Base-by-base conservation (phyloP, 345 rosid species). In the Gossypium anomalum region DNA sequence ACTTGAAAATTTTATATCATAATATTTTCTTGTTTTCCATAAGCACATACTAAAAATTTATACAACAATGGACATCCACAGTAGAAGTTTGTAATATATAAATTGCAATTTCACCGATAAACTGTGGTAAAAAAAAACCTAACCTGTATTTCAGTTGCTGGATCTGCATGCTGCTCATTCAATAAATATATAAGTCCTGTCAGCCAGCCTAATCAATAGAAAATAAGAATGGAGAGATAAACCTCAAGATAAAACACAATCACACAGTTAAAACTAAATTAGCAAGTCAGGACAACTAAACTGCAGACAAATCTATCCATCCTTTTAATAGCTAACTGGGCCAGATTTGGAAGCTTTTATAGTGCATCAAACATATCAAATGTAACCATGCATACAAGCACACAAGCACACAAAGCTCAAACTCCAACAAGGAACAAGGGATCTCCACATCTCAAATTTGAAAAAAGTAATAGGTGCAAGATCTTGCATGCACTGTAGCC, bases 81-180 rank as follows among this genome's bases (percentile, higher is more conserved):
- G 6, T 11, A 4, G 52, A 65, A 43, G 69, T 65, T 65, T 19
- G 14, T 14, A 16, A 2, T 23, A 67, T 23, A 48, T 48, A 67
- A 23, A 7, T 14, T 67, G 41, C 48, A 47, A 51, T 52, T 51
- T 49, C 45, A 29, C 25, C n/a, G 29, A 51, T 7, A 69, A 51
- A 16, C 10, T 27, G 44, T 56, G 63, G 17, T 11, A 23, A 59
- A 59, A 57, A 71, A 71, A 84, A 76, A 78, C 78, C 97, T 90
- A 78, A 92, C 98, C 98, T 91, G 92, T 53, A 89, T 81, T 70
- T 87, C 81, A 72, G 85, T 81, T 34, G 91, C 75, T 69, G 91
- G 77, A 75, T 76, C 89, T 82, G 82, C 83, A 83, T 79, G 85
- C 98, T 91, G 98, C 89, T 82, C 92, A 94, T 87, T 82, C 85